Evolutionary conservation across 345 rosid species (phyloP), one percentile per base, ranked within the genome.

Genomic region (Citrus unshiu): DNA sequence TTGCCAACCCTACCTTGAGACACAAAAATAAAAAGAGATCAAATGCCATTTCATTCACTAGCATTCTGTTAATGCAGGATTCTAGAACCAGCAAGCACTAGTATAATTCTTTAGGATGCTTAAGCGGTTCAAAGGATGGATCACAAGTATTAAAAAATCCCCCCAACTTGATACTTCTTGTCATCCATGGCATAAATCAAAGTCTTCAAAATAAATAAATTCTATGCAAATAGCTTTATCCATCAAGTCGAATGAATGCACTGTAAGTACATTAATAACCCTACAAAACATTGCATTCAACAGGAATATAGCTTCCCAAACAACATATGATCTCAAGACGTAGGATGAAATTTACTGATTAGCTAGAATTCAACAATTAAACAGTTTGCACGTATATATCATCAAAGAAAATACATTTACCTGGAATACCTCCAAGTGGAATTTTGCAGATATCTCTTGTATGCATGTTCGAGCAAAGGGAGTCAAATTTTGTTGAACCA

Each of bases 381-480:
- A 16, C 22, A 57, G 29, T 32, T n/a, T 32, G 21, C 12, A n/a
- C n/a, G 4, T 22, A 6, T 21, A 73, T 34, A 34, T 37, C 51
- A 19, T 25, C 24, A 46, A 14, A 64, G 73, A 25, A 25, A 77
- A 14, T 22, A 43, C n/a, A 59, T 59, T 77, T 70, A 90, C 99
- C 99, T 89, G 97, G 83, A 91, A 96, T 49, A 93, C 97, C 78
- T 93, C 99, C 84, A 90, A 81, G 77, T 93, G 94, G 74, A 92
- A 94, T 68, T 91, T 93, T 2, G 91, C 49, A 39, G 97, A 85
- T 72, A 92, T 89, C 83, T 93, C 91, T 40, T 75, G 85, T 25
- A 95, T 83, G 78, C 95, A 91, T 18, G 94, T 88, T 21, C 93
- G 84, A 64, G 99, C 99, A 60, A 93, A 91, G 25, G 98, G 97